Conservation (phyloP, 805 yeast species). For the Saccharomycopsis oosterbeekiorum region DNA sequence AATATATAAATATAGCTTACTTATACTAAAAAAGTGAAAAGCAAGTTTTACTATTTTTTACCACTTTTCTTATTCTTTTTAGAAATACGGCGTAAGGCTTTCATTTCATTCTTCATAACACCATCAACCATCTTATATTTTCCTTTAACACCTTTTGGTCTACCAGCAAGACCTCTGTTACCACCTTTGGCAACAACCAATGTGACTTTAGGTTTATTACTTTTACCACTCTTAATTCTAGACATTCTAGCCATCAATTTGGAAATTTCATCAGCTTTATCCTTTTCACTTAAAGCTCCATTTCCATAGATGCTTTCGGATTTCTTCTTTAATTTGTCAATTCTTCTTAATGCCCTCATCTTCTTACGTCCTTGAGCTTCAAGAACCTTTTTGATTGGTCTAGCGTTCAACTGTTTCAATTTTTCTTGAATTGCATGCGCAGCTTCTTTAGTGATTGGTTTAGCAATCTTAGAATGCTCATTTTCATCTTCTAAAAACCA, state of each 20-base stretch:
- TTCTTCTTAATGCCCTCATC: conserved; percentile 78
- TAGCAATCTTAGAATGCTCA: conserved; percentile 70
- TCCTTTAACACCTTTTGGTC: conserved; percentile 96
- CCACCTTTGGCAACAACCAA: conserved; percentile 80
- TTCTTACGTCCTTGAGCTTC: conserved; percentile 97
- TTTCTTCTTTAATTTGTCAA: conserved; percentile 87
- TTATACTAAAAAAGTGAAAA: not conserved
- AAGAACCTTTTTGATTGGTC: conserved; percentile 97
- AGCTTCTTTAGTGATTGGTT: conserved; percentile 95
- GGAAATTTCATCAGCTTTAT: conserved; percentile 88
- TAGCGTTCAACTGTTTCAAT: conserved; percentile 75
- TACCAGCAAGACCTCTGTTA: conserved; percentile 80
- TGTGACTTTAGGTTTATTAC: conserved; percentile 69
- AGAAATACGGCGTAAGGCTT: conserved; percentile 83
- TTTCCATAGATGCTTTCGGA: conserved; percentile 87
- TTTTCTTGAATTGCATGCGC: conserved; percentile 68
- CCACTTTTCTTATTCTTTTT: conserved; percentile 61
- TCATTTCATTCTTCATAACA: conserved; percentile 91
- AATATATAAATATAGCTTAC: not conserved
- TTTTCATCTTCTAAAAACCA: conserved; percentile 96
- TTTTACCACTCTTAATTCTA: conserved; percentile 8
- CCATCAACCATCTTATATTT: conserved; percentile 99
- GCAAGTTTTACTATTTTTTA: not conserved
- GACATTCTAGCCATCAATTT: conserved; percentile 73
- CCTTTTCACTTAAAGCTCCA: conserved; percentile 76